These are phyloP conservation scores for Mrakia hoshinonis DNA, from an alignment of 768 basidiomycete genomes.

Conservation along the genomic window DNA sequence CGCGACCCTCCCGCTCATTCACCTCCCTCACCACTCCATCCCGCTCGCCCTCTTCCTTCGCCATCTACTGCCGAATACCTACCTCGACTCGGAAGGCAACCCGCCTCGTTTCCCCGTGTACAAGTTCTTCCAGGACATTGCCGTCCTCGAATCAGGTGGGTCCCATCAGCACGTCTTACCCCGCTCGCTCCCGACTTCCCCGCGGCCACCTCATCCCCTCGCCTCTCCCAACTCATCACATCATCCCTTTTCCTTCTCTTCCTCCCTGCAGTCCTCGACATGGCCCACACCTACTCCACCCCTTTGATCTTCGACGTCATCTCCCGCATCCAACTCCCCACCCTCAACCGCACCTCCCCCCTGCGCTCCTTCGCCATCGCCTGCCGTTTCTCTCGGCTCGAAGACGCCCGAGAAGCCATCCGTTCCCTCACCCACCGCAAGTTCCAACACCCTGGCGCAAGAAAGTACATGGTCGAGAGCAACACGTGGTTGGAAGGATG, in stretches of 20 bases:
- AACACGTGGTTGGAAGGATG: neutral
- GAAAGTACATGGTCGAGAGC: neutral
- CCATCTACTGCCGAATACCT: neutral
- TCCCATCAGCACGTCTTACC: neutral
- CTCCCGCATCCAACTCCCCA: neutral
- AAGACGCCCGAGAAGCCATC: constrained; percentile 3
- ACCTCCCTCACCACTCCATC: neutral
- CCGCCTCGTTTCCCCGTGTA: neutral
- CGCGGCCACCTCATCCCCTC: neutral
- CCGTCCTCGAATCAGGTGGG: neutral
- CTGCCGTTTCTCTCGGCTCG: neutral
- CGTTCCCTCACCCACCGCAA: neutral
- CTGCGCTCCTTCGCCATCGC: constrained; percentile 3
- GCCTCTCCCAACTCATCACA: neutral
- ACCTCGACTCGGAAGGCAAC: neutral
- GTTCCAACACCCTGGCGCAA: neutral
- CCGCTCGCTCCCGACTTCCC: neutral
- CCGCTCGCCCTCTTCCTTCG: constrained; percentile 4
- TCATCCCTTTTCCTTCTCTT: neutral
- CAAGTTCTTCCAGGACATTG: neutral
- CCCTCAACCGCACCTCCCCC: neutral
- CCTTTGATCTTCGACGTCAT: neutral
- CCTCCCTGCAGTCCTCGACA: neutral
- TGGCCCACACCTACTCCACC: neutral
- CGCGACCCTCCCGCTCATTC: neutral